Base-by-base conservation (phyloP, 1,139 yeast genomes). In the Kurtzmaniella quercitrusa region DNA sequence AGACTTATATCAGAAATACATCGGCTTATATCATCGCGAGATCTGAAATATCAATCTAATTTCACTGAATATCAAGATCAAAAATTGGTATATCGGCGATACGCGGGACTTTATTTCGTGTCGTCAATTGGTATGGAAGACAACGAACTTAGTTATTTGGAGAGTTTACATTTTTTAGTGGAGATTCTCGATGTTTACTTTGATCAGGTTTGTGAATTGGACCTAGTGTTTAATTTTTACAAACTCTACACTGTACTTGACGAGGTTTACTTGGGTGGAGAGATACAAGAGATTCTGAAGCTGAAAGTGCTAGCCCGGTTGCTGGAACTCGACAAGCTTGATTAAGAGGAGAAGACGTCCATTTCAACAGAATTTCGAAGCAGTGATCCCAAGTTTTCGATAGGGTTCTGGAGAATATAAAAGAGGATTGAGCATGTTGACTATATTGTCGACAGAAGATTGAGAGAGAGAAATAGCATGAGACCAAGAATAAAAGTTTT, bases 161-260 rank as follows among this genome's bases (percentile, higher is more conserved):
- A 93, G 50, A 82, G 88, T 26, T 79, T 93, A 30, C 98, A 93
- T 58, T 69, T 91, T 44, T 80, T 93, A 51, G 98, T 93, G 20
- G 97, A 93, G 61, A 80, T 89, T 9, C 67, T 93, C 47, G 98
- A 93, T 59, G 74, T 82, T 5, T 88, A 85, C 60, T 93, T 93
- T 56, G 72, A 78, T 49, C 89, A 84, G 55, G 98, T 93, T n/a
- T 91, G 98, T 65, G 98, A 93, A 64, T 73, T 93, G 53, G 98
- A 93, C 60, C 74, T 88, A 45, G 89, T 88, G 18, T 87, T 86
- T 65, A 85, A 85, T 59, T 87, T 87, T 60, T 80, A 82, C 64
- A 84, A 82, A 59, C 76, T 84, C 20, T 84, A 86, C 59, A 69
- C 72, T 48, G 80, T 86, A 11, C 59, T 87, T 47, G 95, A 87